These are phyloP conservation scores for Russula emetica DNA, from an alignment of 768 basidiomycete species.

Conservation along the genomic window DNA sequence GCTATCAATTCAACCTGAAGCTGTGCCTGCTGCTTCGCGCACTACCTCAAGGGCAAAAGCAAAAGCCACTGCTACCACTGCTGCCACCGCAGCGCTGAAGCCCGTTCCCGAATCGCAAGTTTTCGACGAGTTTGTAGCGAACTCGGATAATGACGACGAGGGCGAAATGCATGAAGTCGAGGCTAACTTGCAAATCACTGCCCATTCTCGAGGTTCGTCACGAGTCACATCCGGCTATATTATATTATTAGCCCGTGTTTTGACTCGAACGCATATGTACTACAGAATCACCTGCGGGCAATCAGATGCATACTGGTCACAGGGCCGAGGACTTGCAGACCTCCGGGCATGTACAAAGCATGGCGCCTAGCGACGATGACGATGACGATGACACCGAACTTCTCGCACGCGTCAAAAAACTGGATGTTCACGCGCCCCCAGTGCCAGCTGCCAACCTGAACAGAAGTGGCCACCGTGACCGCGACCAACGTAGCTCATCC, in stretches of 20 bases:
- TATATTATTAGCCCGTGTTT: neutral
- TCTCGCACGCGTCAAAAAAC: neutral
- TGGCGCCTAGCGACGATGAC: neutral
- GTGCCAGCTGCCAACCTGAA: neutral
- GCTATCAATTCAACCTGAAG: neutral
- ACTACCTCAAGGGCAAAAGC: neutral
- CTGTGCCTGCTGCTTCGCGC: neutral
- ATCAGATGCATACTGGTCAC: neutral
- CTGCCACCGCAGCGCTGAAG: neutral
- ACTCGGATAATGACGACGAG: conserved; percentile 17
- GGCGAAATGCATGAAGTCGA: conserved; percentile 20
- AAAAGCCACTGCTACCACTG: neutral
- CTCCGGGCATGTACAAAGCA: neutral
- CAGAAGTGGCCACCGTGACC: neutral
- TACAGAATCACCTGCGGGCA: neutral
- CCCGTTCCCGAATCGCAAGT: conserved; percentile 1
- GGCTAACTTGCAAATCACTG: conserved; percentile 1
- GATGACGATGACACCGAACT: conserved; percentile 10
- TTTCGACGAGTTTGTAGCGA: conserved; percentile 8
- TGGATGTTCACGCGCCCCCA: neutral
- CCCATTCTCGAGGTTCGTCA: neutral
- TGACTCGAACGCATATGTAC: neutral
- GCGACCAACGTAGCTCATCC: neutral
- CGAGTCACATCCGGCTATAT: neutral
- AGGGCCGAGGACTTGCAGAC: conserved; percentile 2